A percentile compares a stretch with the other conserved stretches of the same genome.
These are phyloP conservation scores for Oropetium thomaeum DNA, from an alignment of 176 grass and related monocot genomes.

Conservation along the genomic window DNA sequence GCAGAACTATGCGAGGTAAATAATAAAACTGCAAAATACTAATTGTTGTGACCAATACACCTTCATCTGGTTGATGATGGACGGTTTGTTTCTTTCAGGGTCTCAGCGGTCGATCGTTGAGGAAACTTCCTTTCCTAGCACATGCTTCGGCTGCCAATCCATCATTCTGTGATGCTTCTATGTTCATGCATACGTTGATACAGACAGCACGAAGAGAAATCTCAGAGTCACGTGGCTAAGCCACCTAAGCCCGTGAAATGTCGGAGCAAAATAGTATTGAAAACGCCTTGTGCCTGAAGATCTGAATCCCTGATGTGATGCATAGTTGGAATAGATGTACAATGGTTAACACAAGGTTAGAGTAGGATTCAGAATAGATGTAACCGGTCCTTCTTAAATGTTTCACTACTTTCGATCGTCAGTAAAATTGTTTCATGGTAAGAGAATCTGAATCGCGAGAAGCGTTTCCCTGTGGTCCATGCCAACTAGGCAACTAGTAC, in stretches of 20 bases:
- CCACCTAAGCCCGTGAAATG: neutral
- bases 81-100: conserved; percentile 44
- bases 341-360: neutral
- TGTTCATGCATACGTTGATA: conserved; percentile 63
- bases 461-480: neutral
- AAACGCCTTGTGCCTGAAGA: neutral
- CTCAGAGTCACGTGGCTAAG: conserved; percentile 52
- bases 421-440: conserved; percentile 23
- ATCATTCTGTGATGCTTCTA: conserved; percentile 45
- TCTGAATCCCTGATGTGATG: neutral
- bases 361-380: conserved; percentile 2
- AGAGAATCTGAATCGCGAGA: neutral
- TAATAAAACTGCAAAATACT: neutral
- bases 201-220: conserved; percentile 78
- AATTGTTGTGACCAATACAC: neutral
- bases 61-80: neutral
- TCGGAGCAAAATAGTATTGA: conserved; percentile 13
- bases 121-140: conserved; percentile 96
- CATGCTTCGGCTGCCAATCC: conserved; percentile 65
- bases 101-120: conserved; percentile 76
- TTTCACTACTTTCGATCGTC: neutral
- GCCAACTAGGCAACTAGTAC: neutral
- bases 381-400: neutral
- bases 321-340: neutral
- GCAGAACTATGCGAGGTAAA: conserved; percentile 80